Evolutionary conservation across 2,329 filamentous ascomycete genomes (phyloP), one percentile per base, ranked within the genome.

Genomic region (Claviceps sp.): DNA sequence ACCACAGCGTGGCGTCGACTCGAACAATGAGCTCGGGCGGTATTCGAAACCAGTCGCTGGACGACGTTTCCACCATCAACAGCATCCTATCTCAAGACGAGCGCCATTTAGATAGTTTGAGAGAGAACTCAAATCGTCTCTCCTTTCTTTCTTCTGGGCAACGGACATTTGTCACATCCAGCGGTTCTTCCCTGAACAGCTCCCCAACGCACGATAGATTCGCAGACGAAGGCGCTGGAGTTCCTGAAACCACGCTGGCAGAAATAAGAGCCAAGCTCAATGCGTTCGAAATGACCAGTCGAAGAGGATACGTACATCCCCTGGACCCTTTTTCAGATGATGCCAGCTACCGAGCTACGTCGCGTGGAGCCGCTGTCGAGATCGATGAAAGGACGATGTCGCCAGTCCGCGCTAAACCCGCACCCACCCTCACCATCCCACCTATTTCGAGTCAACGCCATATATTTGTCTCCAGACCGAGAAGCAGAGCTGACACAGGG

Each of bases 101-200:
- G 16, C 71, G 72, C 34, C 77, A 78, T 49, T 67, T 83, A 5
- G 79, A 84, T 14, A 76, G 63, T 50, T 65, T 83, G 24, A 70
- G 78, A 30, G 76, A 82, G 46, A 78, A 73, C 60, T 69, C 70
- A 1, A 73, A 80, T 55, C 73, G 81, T 5, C 69, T 80, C 4
- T 84, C 81, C 0, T 77, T 73, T 55, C 70, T 81, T 41, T 84
- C 81, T 2, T 81, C 78, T 5, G 76, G 77, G 6, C 78, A 82
- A 60, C 71, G 77, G 53, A 84, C 81, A 3, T 66, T 79, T 26
- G 60, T 81, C 7, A 82, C 79, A 2, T 82, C 80, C 0, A 72
- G 74, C 18, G 73, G 70, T 34, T 81, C 79, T 0, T 82, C 80
- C 0, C 76, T 78, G 2, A 70, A 76, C 16, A 72, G 69, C 52